Base-by-base conservation (phyloP, 116 monocot genomes). In the Zostera marina region DNA sequence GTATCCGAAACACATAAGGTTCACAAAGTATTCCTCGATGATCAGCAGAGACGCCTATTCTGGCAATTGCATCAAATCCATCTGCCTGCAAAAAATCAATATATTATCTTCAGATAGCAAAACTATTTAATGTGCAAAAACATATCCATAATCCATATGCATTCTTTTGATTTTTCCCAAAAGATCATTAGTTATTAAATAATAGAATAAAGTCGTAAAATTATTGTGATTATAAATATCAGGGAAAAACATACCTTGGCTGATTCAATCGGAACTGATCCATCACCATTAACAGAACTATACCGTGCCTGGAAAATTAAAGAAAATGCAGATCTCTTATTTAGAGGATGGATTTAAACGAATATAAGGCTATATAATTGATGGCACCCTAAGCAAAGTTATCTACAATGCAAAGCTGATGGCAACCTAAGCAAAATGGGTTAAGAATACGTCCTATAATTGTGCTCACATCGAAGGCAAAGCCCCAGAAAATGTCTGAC, bases 231-330 rank as follows among this genome's bases (percentile, higher is more conserved):
- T 26, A 26, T 26, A 26, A 26, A 26, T 26, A 26, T 26, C 26
- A 26, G 26, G 1, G 26, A 26, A 22, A 54, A 24, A 54, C 25
- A 53, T 70, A 96, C 96, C 89, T 76, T 96, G 15, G 85, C 85
- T 64, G 96, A 96, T 78, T 96, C 96, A 40, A 53, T 52, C 23
- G 89, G 85, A 78, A 96, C 96, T 10, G 96, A 79, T 57, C 89
- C 89, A 74, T 96, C 96, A 58, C 96, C 96, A 70, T 82, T 68
- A 45, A 89, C 82, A 60, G 44, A 89, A 4, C 79, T 72, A 52
- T 77, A 89, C 14, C 72, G 79, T 41, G 80, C 69, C 82, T 78
- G 70, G 47, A 63, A 68, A 45, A 32, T 38, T 14, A 25, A 39
- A 56, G 56, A 7, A 56, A 15, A 56, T 32, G 0, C 56, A 56